Base-by-base conservation (phyloP, 208 protist species). In the Leishmania lainsoni region DNA sequence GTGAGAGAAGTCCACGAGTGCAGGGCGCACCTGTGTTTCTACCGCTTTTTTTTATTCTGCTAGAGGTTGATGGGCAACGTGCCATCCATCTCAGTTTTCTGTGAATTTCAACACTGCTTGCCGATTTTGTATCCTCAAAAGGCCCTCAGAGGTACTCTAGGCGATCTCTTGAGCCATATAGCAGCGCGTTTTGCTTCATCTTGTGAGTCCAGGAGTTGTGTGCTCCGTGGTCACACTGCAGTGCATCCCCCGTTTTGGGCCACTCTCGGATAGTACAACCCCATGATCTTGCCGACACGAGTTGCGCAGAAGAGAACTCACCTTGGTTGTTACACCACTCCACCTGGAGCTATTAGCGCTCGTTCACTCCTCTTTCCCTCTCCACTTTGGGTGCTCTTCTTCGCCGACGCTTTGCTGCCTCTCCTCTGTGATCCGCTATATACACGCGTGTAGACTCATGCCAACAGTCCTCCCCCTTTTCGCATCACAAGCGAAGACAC, bases 31-130 rank as follows among this genome's bases (percentile, higher is more conserved):
- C 0, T 39, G 70, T 9, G 22, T 8, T 5, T 48, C n/a, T 35
- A 35, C 59, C 45, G 10, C 29, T 66, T 35, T 42, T 70, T 70
- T 42, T 70, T 70, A 42, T 75, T 59, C 59, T 76, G 56, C 56
- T 61, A 61, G 22, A 61, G 56, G 56, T 61, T 26, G 22, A 61
- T 61, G 22, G 56, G 0, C 22, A 61, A 6, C 22, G 56, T 3
- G 8, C 29, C 10, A 39, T 61, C 6, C 10, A 61, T 61, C 17
- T 61, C 56, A 0, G 8, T 5, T 61, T 29, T 61, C 56, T 61
- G 9, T 61, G 56, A 61, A 61, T 61, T 12, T 0, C 56, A 61
- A 61, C 56, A 0, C 56, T 61, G 17, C 56, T 61, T 61, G 22
- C 56, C 8, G 22, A 61, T 61, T 10, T 39, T 39, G 56, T 26